Evolutionary conservation across 139 green algal genomes (phyloP).

Genomic region (Chlamydomonas schloesseri): DNA sequence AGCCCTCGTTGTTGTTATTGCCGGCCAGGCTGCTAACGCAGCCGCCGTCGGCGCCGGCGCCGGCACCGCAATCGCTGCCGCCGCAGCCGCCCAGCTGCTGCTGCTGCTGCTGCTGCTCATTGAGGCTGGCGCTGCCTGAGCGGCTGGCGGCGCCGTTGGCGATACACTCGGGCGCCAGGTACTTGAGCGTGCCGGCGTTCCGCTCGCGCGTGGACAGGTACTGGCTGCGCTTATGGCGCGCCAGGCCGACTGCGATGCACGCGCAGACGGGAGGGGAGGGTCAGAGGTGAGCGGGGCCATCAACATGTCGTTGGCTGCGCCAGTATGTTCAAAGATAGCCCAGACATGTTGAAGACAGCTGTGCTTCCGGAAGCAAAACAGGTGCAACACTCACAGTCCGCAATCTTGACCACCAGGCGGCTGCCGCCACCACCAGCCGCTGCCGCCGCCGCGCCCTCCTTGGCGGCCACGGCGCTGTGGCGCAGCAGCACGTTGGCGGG

Average conservation of each 20-base stretch:
- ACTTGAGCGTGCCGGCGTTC: conserved; percentile 21
- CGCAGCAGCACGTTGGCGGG: conserved; percentile 18
- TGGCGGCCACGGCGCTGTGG: not conserved
- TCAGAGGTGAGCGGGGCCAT: too few species aligned
- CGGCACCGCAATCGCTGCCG: too few species aligned
- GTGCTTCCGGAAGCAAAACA: too few species aligned
- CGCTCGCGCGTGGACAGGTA: conserved; percentile 33
- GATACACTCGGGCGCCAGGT: conserved; percentile 28
- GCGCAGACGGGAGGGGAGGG: too few species aligned
- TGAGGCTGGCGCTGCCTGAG: too few species aligned
- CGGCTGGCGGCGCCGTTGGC: not conserved
- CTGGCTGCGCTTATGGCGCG: conserved; percentile 29
- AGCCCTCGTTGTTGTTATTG: not conserved
- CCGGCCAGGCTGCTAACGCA: too few species aligned
- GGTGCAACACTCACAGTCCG: conserved; percentile 16
- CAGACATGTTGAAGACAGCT: too few species aligned
- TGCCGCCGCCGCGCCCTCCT: not conserved
- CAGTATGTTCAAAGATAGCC: too few species aligned
- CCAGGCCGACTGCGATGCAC: conserved; percentile 5
- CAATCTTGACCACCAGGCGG: conserved; percentile 30
- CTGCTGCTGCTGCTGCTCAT: too few species aligned
- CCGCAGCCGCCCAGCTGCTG: too few species aligned
- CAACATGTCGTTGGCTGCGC: too few species aligned
- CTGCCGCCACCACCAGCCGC: not conserved
- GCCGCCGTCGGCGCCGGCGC: too few species aligned